Evolutionary conservation across 1,284 basidiomycete genomes (phyloP), one percentile per base, ranked within the genome.

Genomic region (Singerocomus inundabilis): DNA sequence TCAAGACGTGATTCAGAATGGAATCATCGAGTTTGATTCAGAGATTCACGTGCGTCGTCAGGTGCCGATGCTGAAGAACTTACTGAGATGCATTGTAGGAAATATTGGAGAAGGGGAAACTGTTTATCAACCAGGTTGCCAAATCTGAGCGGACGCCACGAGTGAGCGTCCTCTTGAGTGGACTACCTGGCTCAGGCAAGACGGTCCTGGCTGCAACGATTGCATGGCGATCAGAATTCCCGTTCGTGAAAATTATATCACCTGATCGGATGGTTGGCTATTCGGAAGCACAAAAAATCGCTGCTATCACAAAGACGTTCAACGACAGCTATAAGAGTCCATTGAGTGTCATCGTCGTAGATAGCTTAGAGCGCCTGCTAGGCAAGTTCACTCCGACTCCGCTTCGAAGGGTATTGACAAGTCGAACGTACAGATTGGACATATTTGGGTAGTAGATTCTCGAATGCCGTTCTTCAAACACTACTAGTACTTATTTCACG

Each of bases 221-320:
- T 51, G 97, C 96, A 8, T 88, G 93, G 72, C 81, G 82, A 10
- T 98, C 96, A 12, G 80, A 88, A 55, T 99, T 90, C 72, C 97
- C 97, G 0, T 99, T 99, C 77, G 98, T 99, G 78, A 98, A 99
- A 72, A 81, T 99, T 44, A 85, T 99, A 56, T 92, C 94, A 13
- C 93, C 97, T 0, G 97, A 99, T 64, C 88, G 82, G 61, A 98
- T 99, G 96, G 92, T 99, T 50, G 97, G 97, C 8, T 96, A 85
- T 72, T 84, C 84, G 24, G 97, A 99, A 66, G 69, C 78, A 12
- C 91, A 94, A 67, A 99, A 99, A 75, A 89, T 99, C 48, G 78
- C 85, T 2, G 84, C 94, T 8, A 90, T 99, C 61, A 91, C 86
- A 70, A 98, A 97, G 72, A 83, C 95, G 10, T 99, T 99, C 70